Base-by-base conservation (phyloP, 371 early-diverging fungal species). In the Circinella minor region DNA sequence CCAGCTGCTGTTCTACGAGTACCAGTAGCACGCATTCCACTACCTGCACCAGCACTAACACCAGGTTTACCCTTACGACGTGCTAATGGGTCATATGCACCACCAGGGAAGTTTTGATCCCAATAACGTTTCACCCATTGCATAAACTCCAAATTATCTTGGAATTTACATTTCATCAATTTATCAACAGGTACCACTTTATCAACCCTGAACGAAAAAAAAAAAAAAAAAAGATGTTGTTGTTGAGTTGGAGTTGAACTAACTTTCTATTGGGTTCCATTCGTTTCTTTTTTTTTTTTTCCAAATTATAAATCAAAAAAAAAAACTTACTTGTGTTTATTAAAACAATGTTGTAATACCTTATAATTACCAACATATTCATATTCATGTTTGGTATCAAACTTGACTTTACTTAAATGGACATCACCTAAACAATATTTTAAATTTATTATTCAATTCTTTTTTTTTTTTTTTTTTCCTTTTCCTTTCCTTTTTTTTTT, bases 71-170 rank as follows among this genome's bases (percentile, higher is more conserved):
- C 91, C 70, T 92, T 89, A 55, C 97, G 90, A 36, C 96, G 89
- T 17, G 80, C 90, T 11, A 88, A 66, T 15, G 97, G 93, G 76
- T 97, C 97, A 74, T 97, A 98, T 8, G 71, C 78, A 36, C 91
- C 92, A 38, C 95, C 95, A 5, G 96, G 92, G 66, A 81, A 93
- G 71, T 91, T 88, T 49, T 83, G 80, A 69, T 96, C 96, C 96
- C 95, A 96, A 70, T 77, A 96, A 71, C 86, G 85, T 74, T 95
- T 97, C 69, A 95, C 73, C 97, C 97, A 97, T 74, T 97, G 97
- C 76, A 96, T 73, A 74, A 98, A 96, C 84, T 97, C 97, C 68
- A 98, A 84, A 78, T 98, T 98, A 81, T 98, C 99, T 81, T 97
- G 97, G 84, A 98, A 94, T 72, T 93, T 94, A 86, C 95, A 94